Evolutionary conservation across 176 grass and related monocot genomes (phyloP).

Genomic region (Eleusine indica): DNA sequence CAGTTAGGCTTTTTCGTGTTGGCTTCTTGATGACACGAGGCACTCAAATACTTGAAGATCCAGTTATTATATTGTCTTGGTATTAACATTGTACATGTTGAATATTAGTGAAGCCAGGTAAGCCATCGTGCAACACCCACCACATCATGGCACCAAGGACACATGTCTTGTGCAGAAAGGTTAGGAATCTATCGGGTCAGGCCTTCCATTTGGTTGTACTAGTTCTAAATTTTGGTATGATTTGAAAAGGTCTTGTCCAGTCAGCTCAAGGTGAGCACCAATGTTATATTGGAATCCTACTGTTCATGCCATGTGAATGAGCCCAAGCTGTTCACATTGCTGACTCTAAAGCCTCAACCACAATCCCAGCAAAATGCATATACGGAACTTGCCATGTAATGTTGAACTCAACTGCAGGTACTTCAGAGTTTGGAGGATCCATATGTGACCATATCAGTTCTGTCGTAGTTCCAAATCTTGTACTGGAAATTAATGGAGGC

Average conservation of each 20-base stretch:
- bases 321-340: conserved; percentile 24
- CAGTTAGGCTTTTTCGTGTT: background rate
- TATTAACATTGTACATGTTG: background rate
- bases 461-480: background rate
- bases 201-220: conserved; percentile 28
- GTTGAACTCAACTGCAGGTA: background rate
- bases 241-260: conserved; percentile 28
- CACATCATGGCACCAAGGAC: conserved; percentile 19
- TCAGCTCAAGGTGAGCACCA: conserved; percentile 11
- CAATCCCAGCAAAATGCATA: background rate
- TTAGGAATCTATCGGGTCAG: conserved; percentile 50
- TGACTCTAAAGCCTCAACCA: background rate
- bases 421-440: background rate
- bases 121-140: background rate
- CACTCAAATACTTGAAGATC: background rate
- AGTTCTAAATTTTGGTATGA: background rate
- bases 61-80: background rate
- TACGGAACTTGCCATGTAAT: background rate
- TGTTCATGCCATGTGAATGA: conserved; percentile 31
- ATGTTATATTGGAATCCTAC: conserved; percentile 8
- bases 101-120: conserved; percentile 34
- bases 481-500: background rate
- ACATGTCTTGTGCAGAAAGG: conserved; percentile 40
- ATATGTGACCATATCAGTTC: background rate
- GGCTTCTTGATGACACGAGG: conserved; percentile 23